Evolutionary conservation across 2,329 filamentous ascomycete species (phyloP).

Genomic region (Sclerotinia minor): DNA sequence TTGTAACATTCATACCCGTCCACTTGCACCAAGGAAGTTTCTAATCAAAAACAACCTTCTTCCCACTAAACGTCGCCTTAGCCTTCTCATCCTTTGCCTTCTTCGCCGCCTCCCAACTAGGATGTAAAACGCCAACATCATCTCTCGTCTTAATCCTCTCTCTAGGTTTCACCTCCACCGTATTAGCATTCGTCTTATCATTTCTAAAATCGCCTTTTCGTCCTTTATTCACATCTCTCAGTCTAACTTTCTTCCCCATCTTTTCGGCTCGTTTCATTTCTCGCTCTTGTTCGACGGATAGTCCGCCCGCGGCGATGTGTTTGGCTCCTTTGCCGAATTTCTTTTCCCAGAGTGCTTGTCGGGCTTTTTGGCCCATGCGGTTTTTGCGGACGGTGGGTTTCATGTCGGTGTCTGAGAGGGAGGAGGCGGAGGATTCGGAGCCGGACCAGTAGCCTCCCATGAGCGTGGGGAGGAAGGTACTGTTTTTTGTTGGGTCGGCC

Average conservation of each 20-base stretch:
- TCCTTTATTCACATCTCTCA: slow-evolving; percentile 15
- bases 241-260: slow-evolving; percentile 33
- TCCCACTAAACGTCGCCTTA: slow-evolving; percentile 54
- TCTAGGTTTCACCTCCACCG: slow-evolving; percentile 38
- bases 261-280: slow-evolving; percentile 44
- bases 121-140: slow-evolving; percentile 57
- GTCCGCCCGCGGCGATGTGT: slow-evolving; percentile 38
- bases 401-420: slow-evolving; percentile 60
- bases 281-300: slow-evolving; percentile 17
- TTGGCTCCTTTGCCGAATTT: slow-evolving; percentile 70
- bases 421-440: slow-evolving; percentile 64
- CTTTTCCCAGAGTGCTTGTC: slow-evolving; percentile 77
- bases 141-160: slow-evolving; percentile 46
- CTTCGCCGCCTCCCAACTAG: slow-evolving; percentile 60
- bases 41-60: slow-evolving; percentile 60
- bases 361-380: slow-evolving; percentile 72
- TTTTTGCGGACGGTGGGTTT: slow-evolving; percentile 66
- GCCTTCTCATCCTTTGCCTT: slow-evolving; percentile 58
- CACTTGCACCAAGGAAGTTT: too few species aligned
- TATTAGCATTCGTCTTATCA: slow-evolving; percentile 24
- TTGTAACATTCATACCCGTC: too few species aligned
- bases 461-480: slow-evolving; percentile 71
- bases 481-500: slow-evolving; percentile 36
- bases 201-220: slow-evolving; percentile 25
- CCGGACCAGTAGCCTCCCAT: slow-evolving; percentile 80